Base-by-base conservation (phyloP, 768 basidiomycete species). In the Suillus brevipes region DNA sequence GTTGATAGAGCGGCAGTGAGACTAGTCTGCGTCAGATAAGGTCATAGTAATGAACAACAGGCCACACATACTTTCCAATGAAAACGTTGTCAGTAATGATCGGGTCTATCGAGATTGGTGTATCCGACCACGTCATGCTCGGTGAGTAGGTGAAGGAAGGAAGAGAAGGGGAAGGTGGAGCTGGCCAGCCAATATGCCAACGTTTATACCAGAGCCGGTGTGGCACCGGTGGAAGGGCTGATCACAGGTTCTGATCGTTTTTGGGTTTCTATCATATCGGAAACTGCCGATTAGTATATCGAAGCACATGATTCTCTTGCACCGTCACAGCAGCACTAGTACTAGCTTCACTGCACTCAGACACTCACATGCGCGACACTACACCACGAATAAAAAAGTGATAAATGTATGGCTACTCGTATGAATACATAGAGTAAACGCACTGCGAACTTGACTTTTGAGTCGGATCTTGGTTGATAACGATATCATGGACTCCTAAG, bases 41-140 rank as follows among this genome's bases (percentile, higher is more conserved):
- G 55, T 25, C 43, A 42, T 37, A 47, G 18, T n/a, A n/a, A 34
- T 57, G 38, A 25, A 12, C 20, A 36, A 42, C 7, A 10, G 23
- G 31, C 25, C 12, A 25, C 78, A 59, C 78, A 59, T 67, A 78
- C 78, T 79, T 79, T 72, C 78, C 78, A 16, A 78, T 71, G 65
- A 73, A 79, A 52, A 78, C 67, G 36, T 71, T 70, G 60, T 76
- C 70, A 36, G 75, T 72, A 40, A 78, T 65, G 62, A 79, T 70
- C 13, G 76, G 63, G 25, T 62, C 58, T 31, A 74, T 31, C 28
- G 75, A 76, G 45, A 71, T 64, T 28, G 76, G 75, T 5, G 67
- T 69, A 25, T 74, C 68, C 34, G 60, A 57, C 75, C 75, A 75
- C 10, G 75, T 72, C 75, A 76, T 76, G 50, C 3, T 64, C n/a